Evolutionary conservation across 73 alveolate species (phyloP), one percentile per base, ranked within the genome.

Genomic region (Paramecium caudatum): DNA sequence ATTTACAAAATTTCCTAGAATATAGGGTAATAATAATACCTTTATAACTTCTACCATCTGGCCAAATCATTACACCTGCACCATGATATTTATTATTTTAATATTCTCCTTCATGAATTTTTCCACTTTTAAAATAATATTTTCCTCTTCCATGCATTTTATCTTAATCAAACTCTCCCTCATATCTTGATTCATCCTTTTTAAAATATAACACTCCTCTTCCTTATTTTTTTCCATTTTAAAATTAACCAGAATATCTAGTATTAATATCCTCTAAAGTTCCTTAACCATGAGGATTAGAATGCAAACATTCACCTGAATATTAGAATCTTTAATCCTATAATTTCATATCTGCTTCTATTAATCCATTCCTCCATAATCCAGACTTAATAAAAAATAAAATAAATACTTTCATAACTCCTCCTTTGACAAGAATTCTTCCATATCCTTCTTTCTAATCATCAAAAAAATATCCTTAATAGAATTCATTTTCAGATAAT

Each of bases 101-200:
- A 23, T 27, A 55, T 1, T 23, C 30, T 55, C 80, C 80, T 5
- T 23, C 1, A 55, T 55, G 30, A 0, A 13, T 21, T 23, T 55
- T 55, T 9, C 80, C 80, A 55, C 30, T 55, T 17, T 16, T 5
- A 19, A 27, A 55, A 55, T 55, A 55, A 5, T 23, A 55, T 0
- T 16, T 55, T 55, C 80, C 80, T 55, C 30, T 5, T 5, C 80
- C 80, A 55, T 55, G 41, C 23, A 19, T 27, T 55, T 55, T 55
- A 25, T 55, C 80, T 0, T 55, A 37, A 23, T 27, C 23, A 23
- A 55, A 55, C 7, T 55, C 80, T 12, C 80, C 80, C 30, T 55
- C 80, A 55, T 55, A 55, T 55, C 37, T 55, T 21, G 23, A 37
- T 2, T 55, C 12, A 0, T 2, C 3, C 23, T 1, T 23, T 55